Percentiles rank a stretch among this genome's conserved stretches.
Conservation (phyloP, 768 basidiomycete species). For the Hericium coralloides region DNA sequence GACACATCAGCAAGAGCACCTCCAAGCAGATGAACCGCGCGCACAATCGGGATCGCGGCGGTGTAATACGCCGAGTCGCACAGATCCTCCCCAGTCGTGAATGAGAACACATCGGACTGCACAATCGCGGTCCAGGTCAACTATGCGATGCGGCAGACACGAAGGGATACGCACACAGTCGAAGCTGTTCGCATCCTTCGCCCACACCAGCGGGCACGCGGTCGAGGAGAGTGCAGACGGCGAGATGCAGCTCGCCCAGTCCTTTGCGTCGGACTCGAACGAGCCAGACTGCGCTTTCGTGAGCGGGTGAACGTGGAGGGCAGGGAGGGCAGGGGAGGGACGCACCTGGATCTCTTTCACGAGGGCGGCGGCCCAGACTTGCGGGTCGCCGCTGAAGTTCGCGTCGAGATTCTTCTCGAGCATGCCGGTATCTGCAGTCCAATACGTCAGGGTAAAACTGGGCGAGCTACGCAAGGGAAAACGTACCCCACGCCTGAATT, state of each 20-base stretch:
- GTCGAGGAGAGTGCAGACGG: slow-evolving; percentile 20
- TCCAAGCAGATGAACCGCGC: not conserved
- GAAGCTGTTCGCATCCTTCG: slow-evolving; percentile 20
- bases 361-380: slow-evolving; percentile 30
- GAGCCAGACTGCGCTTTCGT: slow-evolving; percentile 16
- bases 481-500: slow-evolving; percentile 15
- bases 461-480: not conserved
- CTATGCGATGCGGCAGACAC: not conserved
- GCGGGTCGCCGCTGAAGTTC: slow-evolving; percentile 11
- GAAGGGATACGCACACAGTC: slow-evolving; percentile 18
- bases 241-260: slow-evolving; percentile 22
- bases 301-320: not conserved
- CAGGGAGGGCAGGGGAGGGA: not conserved
- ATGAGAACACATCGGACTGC: slow-evolving; percentile 20
- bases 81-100: slow-evolving; percentile 17
- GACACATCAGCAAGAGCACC: not conserved
- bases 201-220: slow-evolving; percentile 22
- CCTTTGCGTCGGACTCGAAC: slow-evolving; percentile 15
- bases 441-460: not conserved
- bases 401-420: slow-evolving; percentile 16
- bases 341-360: slow-evolving; percentile 32
- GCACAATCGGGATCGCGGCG: slow-evolving; percentile 17
- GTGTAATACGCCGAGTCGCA: slow-evolving; percentile 18
- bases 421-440: slow-evolving; percentile 13
- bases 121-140: not conserved